A percentile compares a stretch with the other conserved stretches of the same genome.
Evolutionary conservation across 1,139 yeast genomes (phyloP).

Genomic region (Debaryomyces fabryi): DNA sequence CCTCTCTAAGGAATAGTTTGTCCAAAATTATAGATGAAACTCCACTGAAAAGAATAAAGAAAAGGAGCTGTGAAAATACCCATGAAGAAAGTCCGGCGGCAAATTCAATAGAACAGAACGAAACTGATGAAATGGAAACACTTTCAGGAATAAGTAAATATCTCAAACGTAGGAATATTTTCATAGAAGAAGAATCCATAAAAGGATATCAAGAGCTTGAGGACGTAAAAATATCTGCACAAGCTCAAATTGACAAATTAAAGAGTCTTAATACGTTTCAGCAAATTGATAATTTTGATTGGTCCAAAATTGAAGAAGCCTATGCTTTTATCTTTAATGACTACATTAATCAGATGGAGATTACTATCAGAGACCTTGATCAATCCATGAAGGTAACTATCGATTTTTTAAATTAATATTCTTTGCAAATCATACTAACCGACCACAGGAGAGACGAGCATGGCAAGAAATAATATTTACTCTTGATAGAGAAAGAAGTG

Average conservation of each 20-base stretch:
- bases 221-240: not conserved
- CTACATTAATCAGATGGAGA: conserved; percentile 5
- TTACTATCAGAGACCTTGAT: conserved; percentile 4
- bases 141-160: not conserved
- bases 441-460: conserved; percentile 17
- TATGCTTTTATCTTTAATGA: conserved; percentile 7
- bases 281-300: conserved; percentile 6
- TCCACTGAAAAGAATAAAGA: not conserved
- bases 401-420: not conserved
- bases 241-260: conserved; percentile 4
- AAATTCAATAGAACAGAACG: not conserved
- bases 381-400: conserved; percentile 4
- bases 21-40: not conserved
- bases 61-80: not conserved
- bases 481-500: conserved; percentile 24
- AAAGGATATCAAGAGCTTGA: not conserved
- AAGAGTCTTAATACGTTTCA: not conserved
- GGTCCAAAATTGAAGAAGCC: conserved; percentile 7
- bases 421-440: not conserved
- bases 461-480: conserved; percentile 26
- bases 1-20: not conserved
- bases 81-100: not conserved
- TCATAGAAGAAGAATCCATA: not conserved
- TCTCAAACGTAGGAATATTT: not conserved
- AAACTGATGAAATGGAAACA: not conserved